Evolutionary conservation across 805 yeast species (phyloP).

Genomic region (Nakazawaea sp.): DNA sequence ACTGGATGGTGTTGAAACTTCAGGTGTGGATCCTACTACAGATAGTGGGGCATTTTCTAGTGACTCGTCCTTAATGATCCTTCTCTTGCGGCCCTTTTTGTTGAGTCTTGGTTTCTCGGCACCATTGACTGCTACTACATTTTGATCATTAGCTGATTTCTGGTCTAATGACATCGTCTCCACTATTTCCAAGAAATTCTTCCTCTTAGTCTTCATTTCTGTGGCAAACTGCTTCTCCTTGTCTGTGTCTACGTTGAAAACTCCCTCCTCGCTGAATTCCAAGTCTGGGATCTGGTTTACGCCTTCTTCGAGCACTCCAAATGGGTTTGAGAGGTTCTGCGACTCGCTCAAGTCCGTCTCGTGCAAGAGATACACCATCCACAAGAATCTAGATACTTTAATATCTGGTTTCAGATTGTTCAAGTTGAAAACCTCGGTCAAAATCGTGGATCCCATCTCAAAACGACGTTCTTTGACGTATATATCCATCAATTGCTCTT

Average conservation of each 20-base stretch:
- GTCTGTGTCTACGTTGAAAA: slow-evolving; percentile 40
- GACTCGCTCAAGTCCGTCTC: slow-evolving; percentile 62
- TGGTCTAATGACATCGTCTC: no score
- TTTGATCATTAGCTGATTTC: neutral
- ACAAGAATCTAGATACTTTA: slow-evolving; percentile 68
- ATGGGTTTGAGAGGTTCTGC: slow-evolving; percentile 28
- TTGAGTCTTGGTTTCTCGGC: no score
- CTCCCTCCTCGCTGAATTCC: slow-evolving; percentile 21
- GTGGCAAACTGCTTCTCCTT: slow-evolving; percentile 41
- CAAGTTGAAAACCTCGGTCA: slow-evolving; percentile 71
- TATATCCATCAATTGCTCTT: slow-evolving; percentile 39
- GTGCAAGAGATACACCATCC: slow-evolving; percentile 75
- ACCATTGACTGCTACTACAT: neutral
- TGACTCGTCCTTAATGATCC: slow-evolving; percentile 1
- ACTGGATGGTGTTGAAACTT: neutral
- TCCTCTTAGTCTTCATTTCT: slow-evolving; percentile 38
- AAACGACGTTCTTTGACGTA: slow-evolving; percentile 16
- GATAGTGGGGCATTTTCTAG: neutral
- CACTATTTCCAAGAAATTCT: slow-evolving; percentile 32
- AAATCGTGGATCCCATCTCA: slow-evolving; percentile 22
- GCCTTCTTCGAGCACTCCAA: slow-evolving; percentile 11
- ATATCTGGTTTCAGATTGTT: slow-evolving; percentile 52
- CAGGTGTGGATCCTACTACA: neutral
- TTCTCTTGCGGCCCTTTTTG: slow-evolving; percentile 11
- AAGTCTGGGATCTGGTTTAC: slow-evolving; percentile 16